phyloP scores from a whole-genome alignment of 495 filamentous ascomycete genomes.

The Podospora appendiculata region DNA sequence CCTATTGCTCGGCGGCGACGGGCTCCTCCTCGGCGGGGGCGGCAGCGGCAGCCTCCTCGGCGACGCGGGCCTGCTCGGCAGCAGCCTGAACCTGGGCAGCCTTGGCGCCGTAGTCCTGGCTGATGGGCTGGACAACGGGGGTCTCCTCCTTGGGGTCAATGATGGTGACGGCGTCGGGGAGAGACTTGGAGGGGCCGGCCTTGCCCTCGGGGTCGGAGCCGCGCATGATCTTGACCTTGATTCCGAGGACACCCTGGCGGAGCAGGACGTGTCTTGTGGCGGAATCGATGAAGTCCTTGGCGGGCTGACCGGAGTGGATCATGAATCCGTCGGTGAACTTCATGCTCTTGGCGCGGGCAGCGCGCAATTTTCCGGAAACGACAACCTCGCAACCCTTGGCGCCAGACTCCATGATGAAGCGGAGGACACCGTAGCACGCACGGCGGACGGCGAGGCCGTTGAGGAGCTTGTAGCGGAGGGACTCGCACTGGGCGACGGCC shows the following conservation, averaged over 20 bases:
- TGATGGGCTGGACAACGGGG: conserved; percentile 83
- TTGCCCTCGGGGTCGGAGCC: conserved; percentile 99
- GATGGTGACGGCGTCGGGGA: conserved; percentile 96
- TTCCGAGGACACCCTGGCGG: conserved; percentile 97
- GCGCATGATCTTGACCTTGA: conserved; percentile 99
- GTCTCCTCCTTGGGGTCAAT: conserved; percentile 99
- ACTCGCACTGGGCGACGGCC: conserved; percentile 99
- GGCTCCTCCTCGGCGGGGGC: conserved; percentile 41
- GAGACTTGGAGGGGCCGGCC: conserved; percentile 89
- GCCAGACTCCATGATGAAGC: conserved; percentile 99
- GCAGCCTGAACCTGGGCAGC: conserved; percentile 72
- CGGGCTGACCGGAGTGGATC: conserved; percentile 99
- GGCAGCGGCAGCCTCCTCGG: conserved; percentile 51
- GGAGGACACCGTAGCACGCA: conserved; percentile 98
- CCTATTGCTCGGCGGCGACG: conserved; percentile 44
- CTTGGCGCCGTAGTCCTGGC: conserved; percentile 98
- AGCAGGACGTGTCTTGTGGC: conserved; percentile 98
- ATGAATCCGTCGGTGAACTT: conserved; percentile 99
- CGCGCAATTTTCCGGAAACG: conserved; percentile 95
- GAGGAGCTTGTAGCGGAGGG: conserved; percentile 97
- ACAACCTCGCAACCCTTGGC: conserved; percentile 99
- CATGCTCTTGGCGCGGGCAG: conserved; percentile 99
- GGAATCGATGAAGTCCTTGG: conserved; percentile 98
- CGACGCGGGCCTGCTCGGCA: conserved; percentile 55
- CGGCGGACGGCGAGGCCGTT: conserved; percentile 96